Percentiles rank a stretch among this genome's conserved stretches.
Conservation (phyloP, 805 yeast species). For the Monosporozyma aquatica region DNA sequence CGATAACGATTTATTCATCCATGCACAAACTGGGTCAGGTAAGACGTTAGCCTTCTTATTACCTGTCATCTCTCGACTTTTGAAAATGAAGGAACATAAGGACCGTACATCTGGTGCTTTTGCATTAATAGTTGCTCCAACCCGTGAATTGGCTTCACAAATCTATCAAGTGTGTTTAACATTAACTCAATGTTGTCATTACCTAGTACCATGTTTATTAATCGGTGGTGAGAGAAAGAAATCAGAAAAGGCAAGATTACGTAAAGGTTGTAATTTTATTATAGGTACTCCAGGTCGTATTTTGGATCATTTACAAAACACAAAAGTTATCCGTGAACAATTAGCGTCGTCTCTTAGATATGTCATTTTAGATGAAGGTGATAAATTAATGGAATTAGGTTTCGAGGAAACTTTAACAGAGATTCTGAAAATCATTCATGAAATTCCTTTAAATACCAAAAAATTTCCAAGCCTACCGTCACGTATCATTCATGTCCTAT, state of each 20-base stretch:
- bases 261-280: constrained; percentile 93
- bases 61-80: constrained; percentile 70
- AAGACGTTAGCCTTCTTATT: constrained; percentile 82
- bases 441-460: constrained; percentile 31
- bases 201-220: constrained; percentile 89
- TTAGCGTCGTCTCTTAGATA: constrained; percentile 62
- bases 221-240: constrained; percentile 98
- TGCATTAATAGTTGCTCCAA: constrained; percentile 84
- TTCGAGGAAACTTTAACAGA: constrained; percentile 86
- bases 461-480: constrained; percentile 54
- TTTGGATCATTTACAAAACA: constrained; percentile 89
- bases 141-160: constrained; percentile 90
- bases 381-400: constrained; percentile 88
- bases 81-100: constrained; percentile 39
- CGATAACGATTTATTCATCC: constrained; percentile 70
- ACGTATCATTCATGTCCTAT: constrained; percentile 66
- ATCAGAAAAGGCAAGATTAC: constrained; percentile 86
- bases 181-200: constrained; percentile 66
- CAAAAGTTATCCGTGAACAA: constrained; percentile 54
- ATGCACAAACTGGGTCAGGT: constrained; percentile 98
- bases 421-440: constrained; percentile 54
- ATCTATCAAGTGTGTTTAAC: constrained; percentile 73
- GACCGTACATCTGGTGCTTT: constrained; percentile 71
- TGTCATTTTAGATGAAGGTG: constrained; percentile 95
- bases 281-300: constrained; percentile 97